phyloP scores from a whole-genome alignment of 257 asterid species.

The Solanum infundibuliforme region DNA sequence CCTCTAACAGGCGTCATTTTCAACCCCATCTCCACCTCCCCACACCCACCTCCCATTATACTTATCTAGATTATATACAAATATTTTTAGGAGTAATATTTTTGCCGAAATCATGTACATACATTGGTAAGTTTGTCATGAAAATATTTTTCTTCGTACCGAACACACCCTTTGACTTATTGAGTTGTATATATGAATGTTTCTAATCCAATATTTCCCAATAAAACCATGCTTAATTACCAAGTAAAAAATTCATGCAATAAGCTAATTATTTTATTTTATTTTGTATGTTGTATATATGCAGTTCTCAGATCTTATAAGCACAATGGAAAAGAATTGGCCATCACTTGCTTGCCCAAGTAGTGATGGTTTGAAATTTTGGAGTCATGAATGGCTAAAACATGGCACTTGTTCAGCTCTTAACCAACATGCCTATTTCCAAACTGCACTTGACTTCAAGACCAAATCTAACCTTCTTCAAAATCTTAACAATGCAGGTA shows the following conservation, averaged over 20 bases:
- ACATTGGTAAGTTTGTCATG: background rate
- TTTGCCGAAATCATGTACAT: background rate
- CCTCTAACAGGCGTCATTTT: no score
- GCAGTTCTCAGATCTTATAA: constrained; percentile 49
- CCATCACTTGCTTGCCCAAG: constrained; percentile 76
- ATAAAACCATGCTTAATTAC: background rate
- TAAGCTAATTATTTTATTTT: background rate
- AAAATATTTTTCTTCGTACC: no score
- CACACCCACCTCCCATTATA: no score
- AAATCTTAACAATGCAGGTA: constrained; percentile 45
- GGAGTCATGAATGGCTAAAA: constrained; percentile 82
- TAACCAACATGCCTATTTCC: constrained; percentile 37
- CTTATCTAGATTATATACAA: no score
- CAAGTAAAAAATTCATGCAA: background rate
- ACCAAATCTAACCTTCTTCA: constrained; percentile 46
- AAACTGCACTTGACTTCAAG: constrained; percentile 49
- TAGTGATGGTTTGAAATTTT: constrained; percentile 44
- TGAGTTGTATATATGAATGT: background rate
- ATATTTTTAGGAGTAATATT: no score
- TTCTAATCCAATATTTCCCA: background rate
- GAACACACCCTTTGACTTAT: background rate
- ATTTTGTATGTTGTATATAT: background rate
- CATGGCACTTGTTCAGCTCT: constrained; percentile 75
- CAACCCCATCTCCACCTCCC: no score
- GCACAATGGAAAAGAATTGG: constrained; percentile 57